Conservation (phyloP, 2,329 filamentous ascomycete genomes). For the Dactylellina cionopaga region DNA sequence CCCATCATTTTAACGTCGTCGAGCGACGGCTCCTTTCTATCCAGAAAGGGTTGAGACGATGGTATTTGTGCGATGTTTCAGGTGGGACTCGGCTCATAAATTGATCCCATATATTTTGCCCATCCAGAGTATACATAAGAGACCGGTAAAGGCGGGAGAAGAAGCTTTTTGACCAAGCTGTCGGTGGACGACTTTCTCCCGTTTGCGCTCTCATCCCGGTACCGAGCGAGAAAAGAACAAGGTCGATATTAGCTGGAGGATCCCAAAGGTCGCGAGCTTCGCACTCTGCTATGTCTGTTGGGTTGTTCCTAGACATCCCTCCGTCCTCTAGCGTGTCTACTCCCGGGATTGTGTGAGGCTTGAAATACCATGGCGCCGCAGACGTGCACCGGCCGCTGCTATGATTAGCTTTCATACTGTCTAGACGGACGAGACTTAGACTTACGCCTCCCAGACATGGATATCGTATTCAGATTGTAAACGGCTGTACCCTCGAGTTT, state of each 20-base stretch:
- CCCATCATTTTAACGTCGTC: constrained; percentile 6
- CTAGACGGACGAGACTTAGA: background rate
- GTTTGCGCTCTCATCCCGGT: background rate
- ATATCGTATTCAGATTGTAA: background rate
- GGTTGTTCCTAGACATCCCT: constrained; percentile 12
- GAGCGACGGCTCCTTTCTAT: background rate
- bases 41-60: constrained; percentile 4
- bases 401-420: background rate
- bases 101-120: constrained; percentile 16
- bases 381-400: constrained; percentile 10
- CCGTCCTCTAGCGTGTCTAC: constrained; percentile 11
- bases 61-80: background rate
- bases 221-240: constrained; percentile 4
- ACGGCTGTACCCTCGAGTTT: background rate
- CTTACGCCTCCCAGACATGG: constrained; percentile 10
- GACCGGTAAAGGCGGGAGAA: background rate
- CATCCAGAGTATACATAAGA: constrained; percentile 13
- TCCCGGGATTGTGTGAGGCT: constrained; percentile 6
- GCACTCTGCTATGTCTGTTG: constrained; percentile 10
- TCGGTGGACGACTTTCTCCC: background rate
- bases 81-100: constrained; percentile 18
- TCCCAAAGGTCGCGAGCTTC: constrained; percentile 9
- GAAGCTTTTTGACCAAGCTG: constrained; percentile 1
- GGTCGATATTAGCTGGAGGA: background rate
- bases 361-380: constrained; percentile 17